Conservation (phyloP, 2,329 filamentous ascomycete species). For the Fusarium temperatum region DNA sequence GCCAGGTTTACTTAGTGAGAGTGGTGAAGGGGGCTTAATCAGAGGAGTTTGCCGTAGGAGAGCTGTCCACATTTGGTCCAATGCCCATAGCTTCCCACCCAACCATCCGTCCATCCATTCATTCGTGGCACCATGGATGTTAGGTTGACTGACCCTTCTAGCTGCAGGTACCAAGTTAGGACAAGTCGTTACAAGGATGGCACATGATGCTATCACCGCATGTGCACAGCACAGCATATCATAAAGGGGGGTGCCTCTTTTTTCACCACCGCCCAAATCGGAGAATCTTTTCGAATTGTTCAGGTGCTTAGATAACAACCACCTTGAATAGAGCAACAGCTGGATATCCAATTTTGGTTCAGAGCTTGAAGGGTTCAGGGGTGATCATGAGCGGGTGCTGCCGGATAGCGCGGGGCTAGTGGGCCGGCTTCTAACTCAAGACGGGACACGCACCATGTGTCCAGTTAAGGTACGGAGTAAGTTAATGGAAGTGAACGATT, state of each 20-base stretch:
- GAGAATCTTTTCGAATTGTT: not conserved
- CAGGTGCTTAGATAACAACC: not conserved
- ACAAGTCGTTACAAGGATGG: slow-evolving; percentile 22
- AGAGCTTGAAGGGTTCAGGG: slow-evolving; percentile 32
- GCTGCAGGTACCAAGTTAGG: slow-evolving; percentile 37
- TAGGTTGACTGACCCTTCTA: slow-evolving; percentile 18
- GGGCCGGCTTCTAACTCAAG: slow-evolving; percentile 22
- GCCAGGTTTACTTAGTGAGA: not conserved
- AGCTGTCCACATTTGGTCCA: slow-evolving; percentile 7
- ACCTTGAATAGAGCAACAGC: not conserved
- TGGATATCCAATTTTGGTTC: slow-evolving; percentile 12
- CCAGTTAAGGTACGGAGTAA: not conserved
- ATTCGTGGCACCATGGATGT: slow-evolving; percentile 24
- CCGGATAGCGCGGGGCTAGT: slow-evolving; percentile 39
- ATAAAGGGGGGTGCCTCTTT: not conserved
- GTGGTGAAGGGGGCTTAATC: not conserved
- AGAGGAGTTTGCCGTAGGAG: not conserved
- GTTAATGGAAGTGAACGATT: not conserved
- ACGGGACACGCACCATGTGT: not conserved
- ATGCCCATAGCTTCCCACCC: slow-evolving; percentile 11
- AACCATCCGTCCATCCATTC: not conserved
- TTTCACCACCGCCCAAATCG: not conserved
- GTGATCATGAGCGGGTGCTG: slow-evolving; percentile 35
- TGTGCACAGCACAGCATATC: not conserved
- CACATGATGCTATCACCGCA: slow-evolving; percentile 19